Evolutionary conservation across 495 filamentous ascomycete species (phyloP), one percentile per base, ranked within the genome.

Genomic region (Hypoxylon cercidicola): DNA sequence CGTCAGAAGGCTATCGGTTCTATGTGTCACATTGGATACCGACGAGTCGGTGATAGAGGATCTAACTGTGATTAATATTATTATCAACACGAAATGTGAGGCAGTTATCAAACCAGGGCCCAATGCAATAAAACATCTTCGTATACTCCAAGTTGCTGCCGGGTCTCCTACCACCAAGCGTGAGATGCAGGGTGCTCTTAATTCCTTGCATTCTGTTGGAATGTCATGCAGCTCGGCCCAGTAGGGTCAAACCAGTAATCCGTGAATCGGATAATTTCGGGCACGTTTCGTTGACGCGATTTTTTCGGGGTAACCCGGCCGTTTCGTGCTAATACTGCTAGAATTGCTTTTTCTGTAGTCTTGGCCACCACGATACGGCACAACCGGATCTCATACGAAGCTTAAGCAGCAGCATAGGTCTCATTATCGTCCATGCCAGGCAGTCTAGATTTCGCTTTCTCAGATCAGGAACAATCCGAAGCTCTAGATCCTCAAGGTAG

Each of bases 211-310:
- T 56, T 19, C 51, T 57, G 56, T 52, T 51, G 51, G 57, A 16
- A 53, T 46, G 49, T 37, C 43, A 65, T 60, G 62, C 62, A 65
- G 55, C 32, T 45, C 28, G 48, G 34, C 30, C 60, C 23, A 55
- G 25, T 28, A 28, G 56, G 60, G 35, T 20, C 23, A 62, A 44
- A 49, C 49, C 19, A 25, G 35, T 20, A 25, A 30, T 11, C 45
- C 20, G 46, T 40, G 30, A 50, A 58, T 64, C 61, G 61, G 61
- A 58, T 47, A 34, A 64, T 57, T 47, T 64, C 61, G 61, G 63
- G 43, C 44, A 9, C 13, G 23, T 23, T 12, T 45, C 39, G 50
- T 60, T n/a, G 37, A 34, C 10, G 9, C 16, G 13, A 43, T 19
- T 19, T 43, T 43, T 37, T 60, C 55, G 55, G 55, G 43, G 55